Conservation (phyloP, 2,329 filamentous ascomycete genomes). For the Pyrenophora tritici-repentis region DNA sequence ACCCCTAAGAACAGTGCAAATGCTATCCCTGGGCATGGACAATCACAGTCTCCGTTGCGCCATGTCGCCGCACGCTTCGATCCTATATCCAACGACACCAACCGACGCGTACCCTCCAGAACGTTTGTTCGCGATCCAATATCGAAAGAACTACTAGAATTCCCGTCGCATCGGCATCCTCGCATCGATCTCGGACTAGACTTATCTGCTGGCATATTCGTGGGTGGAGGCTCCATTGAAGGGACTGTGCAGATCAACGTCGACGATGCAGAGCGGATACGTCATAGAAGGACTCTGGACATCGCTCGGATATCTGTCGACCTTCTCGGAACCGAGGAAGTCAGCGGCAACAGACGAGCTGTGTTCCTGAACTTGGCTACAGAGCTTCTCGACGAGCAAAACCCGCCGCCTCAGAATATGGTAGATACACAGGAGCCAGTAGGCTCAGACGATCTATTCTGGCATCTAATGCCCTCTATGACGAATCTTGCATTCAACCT, state of each 20-base stretch:
- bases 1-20: slow-evolving; percentile 34
- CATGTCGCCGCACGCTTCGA: slow-evolving; percentile 49
- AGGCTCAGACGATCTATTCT: slow-evolving; percentile 49
- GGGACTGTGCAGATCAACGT: slow-evolving; percentile 56
- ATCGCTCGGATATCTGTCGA: slow-evolving; percentile 58
- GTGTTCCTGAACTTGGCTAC: slow-evolving; percentile 59
- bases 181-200: slow-evolving; percentile 57
- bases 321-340: slow-evolving; percentile 59
- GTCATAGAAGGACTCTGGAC: slow-evolving; percentile 52
- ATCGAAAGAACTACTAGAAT: slow-evolving; percentile 57
- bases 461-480: slow-evolving; percentile 55
- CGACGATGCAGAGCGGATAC: slow-evolving; percentile 53
- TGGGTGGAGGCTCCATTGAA: slow-evolving; percentile 61
- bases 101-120: slow-evolving; percentile 52
- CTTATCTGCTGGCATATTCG: slow-evolving; percentile 57
- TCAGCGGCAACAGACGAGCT: slow-evolving; percentile 51
- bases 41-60: slow-evolving; percentile 56
- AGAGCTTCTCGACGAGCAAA: slow-evolving; percentile 56
- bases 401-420: slow-evolving; percentile 58
- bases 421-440: slow-evolving; percentile 51
- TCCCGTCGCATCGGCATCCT: slow-evolving; percentile 55
- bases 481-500: slow-evolving; percentile 58
- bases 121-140: slow-evolving; percentile 56
- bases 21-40: slow-evolving; percentile 53
- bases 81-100: slow-evolving; percentile 50